These are phyloP conservation scores for Bathelium albidoporum DNA, from an alignment of 495 filamentous ascomycete species.

Conservation along the genomic window DNA sequence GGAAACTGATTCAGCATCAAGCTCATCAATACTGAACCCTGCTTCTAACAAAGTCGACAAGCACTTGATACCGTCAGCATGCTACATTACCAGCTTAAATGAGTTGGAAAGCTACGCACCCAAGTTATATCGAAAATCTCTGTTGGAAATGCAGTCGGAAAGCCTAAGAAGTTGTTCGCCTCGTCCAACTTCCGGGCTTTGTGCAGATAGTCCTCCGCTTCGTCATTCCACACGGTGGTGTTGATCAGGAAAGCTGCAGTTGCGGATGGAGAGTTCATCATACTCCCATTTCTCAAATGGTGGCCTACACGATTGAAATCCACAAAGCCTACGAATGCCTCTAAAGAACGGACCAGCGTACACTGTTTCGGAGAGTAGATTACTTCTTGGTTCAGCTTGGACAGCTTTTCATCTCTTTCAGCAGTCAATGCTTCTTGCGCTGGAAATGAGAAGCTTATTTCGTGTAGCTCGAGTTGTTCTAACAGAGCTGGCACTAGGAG, in stretches of 20 bases:
- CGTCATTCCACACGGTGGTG: slow-evolving; percentile 28
- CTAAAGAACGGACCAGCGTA: slow-evolving; percentile 32
- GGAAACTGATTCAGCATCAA: not conserved
- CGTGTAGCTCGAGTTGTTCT: not conserved
- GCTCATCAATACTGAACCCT: not conserved
- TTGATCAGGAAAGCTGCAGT: slow-evolving; percentile 35
- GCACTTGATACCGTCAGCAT: not conserved
- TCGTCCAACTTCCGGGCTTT: not conserved
- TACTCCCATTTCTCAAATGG: slow-evolving; percentile 29
- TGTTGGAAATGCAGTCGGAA: slow-evolving; percentile 29
- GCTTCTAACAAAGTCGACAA: slow-evolving; percentile 13
- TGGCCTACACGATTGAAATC: slow-evolving; percentile 33
- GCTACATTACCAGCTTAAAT: too few species aligned
- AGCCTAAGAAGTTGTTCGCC: slow-evolving; percentile 13
- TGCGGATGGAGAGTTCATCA: slow-evolving; percentile 36
- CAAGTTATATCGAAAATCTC: slow-evolving; percentile 34
- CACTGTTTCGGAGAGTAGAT: slow-evolving; percentile 21
- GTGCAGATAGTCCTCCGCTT: slow-evolving; percentile 29
- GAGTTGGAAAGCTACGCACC: slow-evolving; percentile 10
- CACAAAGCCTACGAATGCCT: slow-evolving; percentile 33
- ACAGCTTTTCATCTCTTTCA: not conserved
- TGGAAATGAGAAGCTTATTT: not conserved
- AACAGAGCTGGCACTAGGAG: not conserved
- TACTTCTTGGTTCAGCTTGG: slow-evolving; percentile 17
- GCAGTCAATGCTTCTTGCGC: not conserved